Base-by-base conservation (phyloP, 129 eudicot species). In the Flaveria bidentis region DNA sequence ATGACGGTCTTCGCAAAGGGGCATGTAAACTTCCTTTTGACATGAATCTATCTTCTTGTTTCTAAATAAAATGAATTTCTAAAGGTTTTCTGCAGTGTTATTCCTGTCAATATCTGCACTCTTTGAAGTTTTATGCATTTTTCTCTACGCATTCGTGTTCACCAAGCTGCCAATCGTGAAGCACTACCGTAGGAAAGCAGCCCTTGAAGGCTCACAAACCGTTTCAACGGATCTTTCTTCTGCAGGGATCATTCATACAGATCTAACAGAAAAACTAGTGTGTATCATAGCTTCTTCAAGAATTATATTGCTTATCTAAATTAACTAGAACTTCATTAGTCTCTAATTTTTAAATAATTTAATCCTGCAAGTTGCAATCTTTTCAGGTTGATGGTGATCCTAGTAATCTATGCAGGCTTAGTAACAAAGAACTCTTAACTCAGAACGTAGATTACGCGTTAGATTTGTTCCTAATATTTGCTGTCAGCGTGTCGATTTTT, bases 191-290 rank as follows among this genome's bases (percentile, higher is more conserved):
- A 55, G 76, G 22, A 89, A 87, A 85, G 97, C 96, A 66, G 92
- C 97, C 20, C 80, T 82, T 9, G 88, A 92, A 85, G 97, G 97
- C 22, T 89, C 96, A 2, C 76, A 77, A 70, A 92, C 92, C 10
- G 97, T 92, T 44, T 53, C 88, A 67, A 74, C 90, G 46, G 97
- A 92, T 74, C 89, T 91, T 49, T 86, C 85, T 47, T 92, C 92
- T 80, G 96, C 88, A 28, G 96, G 91, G 26, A 85, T 49, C 17
- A 13, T 89, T 77, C 81, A 76, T 18, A 73, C 83, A 15, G 72
- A 68, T 3, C 47, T 71, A 42, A 78, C 61, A 8, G 73, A 75
- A 75, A 83, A 26, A 17, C 87, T 82, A 57, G 75, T 60, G 4
- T 23, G 20, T 33, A 23, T n/a, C 60, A 18, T 55, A 18, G 13